These are phyloP conservation scores for Tolypocladium album DNA, from an alignment of 2,329 filamentous ascomycete species.

Conservation along the genomic window DNA sequence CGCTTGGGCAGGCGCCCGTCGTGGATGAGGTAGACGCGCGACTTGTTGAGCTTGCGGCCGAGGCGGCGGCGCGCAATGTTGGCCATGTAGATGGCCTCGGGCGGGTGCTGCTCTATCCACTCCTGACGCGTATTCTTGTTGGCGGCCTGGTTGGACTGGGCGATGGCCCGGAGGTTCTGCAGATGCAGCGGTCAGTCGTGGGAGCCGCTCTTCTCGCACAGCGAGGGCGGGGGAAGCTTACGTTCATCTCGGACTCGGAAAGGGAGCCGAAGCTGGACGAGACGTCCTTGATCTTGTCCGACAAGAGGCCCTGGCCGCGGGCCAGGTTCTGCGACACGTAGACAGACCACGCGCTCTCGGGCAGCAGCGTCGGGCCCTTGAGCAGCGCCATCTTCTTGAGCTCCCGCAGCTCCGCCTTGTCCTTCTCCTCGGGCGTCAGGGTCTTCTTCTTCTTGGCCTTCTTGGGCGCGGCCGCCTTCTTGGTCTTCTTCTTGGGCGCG, in stretches of 20 bases:
- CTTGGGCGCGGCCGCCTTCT: constrained; percentile 13
- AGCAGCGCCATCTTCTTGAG: constrained; percentile 31
- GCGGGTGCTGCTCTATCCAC: constrained; percentile 36
- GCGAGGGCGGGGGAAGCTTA: constrained; percentile 16
- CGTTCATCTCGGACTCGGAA: constrained; percentile 29
- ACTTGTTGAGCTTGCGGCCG: constrained; percentile 20
- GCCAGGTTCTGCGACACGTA: constrained; percentile 22
- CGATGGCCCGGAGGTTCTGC: constrained; percentile 20
- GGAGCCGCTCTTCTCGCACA: too few species aligned
- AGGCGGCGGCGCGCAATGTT: constrained; percentile 36
- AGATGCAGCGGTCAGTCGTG: not conserved
- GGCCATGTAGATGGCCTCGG: constrained; percentile 29
- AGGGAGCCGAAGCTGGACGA: constrained; percentile 27
- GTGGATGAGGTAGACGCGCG: constrained; percentile 17
- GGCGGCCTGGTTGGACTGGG: constrained; percentile 26
- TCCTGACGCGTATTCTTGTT: constrained; percentile 30
- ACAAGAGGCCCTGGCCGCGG: constrained; percentile 5
- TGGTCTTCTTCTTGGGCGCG: constrained; percentile 6
- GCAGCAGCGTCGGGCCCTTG: constrained; percentile 23
- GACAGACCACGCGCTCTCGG: constrained; percentile 24
- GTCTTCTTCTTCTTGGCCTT: constrained; percentile 14
- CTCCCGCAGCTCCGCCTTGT: constrained; percentile 18
- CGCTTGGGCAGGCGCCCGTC: constrained; percentile 39
- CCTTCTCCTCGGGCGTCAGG: constrained; percentile 27
- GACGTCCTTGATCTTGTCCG: constrained; percentile 14